A percentile compares a stretch with the other conserved stretches of the same genome.
phyloP scores from a whole-genome alignment of 2,329 filamentous ascomycete species.

The Aspergillus brunneoviolaceus region DNA sequence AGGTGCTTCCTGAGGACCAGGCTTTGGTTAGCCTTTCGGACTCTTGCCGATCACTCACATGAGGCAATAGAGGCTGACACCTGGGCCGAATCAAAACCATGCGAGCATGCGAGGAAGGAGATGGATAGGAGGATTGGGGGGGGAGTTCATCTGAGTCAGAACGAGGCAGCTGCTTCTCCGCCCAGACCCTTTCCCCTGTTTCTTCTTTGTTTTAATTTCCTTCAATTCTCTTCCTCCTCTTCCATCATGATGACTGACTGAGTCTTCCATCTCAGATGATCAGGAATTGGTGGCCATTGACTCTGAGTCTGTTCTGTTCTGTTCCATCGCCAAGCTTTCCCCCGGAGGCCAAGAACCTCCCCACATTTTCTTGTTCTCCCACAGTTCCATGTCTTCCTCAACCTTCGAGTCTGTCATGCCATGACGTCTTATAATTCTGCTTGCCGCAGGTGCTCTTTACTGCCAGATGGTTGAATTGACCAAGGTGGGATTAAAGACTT shows the following conservation, averaged over 20 bases:
- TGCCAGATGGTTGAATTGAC: not conserved
- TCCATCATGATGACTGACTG: not conserved
- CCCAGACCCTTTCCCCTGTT: not conserved
- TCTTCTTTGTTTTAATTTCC: not conserved
- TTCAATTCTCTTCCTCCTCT: not conserved
- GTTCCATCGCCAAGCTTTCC: not conserved
- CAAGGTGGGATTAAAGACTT: too few relatives aligned
- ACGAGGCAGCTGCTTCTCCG: not conserved
- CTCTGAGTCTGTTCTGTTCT: not conserved
- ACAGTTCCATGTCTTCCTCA: not conserved
- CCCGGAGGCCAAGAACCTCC: not conserved
- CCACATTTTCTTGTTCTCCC: conserved; percentile 1
- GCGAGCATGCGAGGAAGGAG: not conserved
- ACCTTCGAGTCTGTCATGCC: not conserved
- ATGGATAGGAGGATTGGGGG: not conserved
- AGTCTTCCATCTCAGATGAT: not conserved
- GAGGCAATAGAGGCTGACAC: not conserved
- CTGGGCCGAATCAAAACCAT: not conserved
- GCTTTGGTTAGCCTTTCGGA: not conserved
- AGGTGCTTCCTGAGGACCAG: not conserved
- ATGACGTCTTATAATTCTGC: not conserved
- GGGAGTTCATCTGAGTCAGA: not conserved
- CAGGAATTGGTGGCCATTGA: not conserved
- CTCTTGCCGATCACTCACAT: conserved; percentile 7
- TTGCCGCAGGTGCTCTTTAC: not conserved